These are phyloP conservation scores for Chalciporus sphaerocephalus DNA, from an alignment of 768 basidiomycete species.

Conservation along the genomic window DNA sequence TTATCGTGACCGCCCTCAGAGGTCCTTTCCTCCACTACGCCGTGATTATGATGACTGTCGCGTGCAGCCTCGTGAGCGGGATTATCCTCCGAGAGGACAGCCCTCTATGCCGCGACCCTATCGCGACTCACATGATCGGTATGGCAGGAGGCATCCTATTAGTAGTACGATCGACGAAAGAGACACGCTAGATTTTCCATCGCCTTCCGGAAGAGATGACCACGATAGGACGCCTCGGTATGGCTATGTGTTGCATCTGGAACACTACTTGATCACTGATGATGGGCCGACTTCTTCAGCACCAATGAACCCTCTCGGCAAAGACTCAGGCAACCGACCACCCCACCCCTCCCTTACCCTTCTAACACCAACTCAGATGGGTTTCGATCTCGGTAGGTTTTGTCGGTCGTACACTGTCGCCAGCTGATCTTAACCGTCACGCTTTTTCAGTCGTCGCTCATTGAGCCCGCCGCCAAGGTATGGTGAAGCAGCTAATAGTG, in stretches of 20 bases:
- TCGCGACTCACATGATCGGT: constrained; percentile 58
- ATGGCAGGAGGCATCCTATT: constrained; percentile 45
- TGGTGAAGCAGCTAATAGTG: constrained; percentile 42
- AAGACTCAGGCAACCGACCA: constrained; percentile 47
- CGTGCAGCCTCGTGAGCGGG: constrained; percentile 36
- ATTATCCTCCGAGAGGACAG: constrained; percentile 51
- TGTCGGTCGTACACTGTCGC: background rate
- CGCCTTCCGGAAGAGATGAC: constrained; percentile 54
- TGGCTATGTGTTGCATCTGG: constrained; percentile 7
- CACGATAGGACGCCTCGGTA: constrained; percentile 62
- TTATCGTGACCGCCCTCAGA: constrained; percentile 57
- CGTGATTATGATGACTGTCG: constrained; percentile 73
- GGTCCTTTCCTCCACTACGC: constrained; percentile 39
- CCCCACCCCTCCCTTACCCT: constrained; percentile 52
- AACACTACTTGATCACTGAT: background rate
- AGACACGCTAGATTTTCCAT: constrained; percentile 36
- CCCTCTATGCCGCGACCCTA: constrained; percentile 37
- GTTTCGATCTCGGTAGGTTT: constrained; percentile 38
- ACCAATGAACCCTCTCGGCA: constrained; percentile 19
- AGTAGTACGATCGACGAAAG: constrained; percentile 45
- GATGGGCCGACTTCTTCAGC: constrained; percentile 4
- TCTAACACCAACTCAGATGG: constrained; percentile 42
- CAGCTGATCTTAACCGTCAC: background rate
- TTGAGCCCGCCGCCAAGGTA: constrained; percentile 58
- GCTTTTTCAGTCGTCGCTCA: constrained; percentile 56